Evolutionary conservation across 2,329 filamentous ascomycete species (phyloP).

Genomic region (Aspergillus aculeatus): DNA sequence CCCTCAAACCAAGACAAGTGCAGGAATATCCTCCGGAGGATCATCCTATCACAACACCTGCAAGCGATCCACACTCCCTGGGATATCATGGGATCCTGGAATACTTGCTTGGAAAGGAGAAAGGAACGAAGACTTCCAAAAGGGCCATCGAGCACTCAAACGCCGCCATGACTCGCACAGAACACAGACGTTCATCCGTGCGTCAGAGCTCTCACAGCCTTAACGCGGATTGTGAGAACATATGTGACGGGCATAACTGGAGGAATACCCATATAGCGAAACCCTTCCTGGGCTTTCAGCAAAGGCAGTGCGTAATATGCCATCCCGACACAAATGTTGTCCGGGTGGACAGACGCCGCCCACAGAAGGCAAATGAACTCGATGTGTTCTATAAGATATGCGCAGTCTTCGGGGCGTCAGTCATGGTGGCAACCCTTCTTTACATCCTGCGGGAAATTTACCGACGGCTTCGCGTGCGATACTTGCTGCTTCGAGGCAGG

Average conservation of each 20-base stretch:
- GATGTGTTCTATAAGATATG: constrained; percentile 5
- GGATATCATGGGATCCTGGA: constrained; percentile 5
- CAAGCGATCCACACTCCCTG: not conserved
- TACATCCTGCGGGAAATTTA: constrained; percentile 1
- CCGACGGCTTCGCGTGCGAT: constrained; percentile 2
- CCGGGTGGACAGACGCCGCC: not conserved
- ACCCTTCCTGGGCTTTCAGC: not conserved
- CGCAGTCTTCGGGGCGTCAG: not conserved
- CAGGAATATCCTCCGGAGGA: not conserved
- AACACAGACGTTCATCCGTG: not conserved
- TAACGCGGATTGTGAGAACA: not conserved
- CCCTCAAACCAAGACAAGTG: not conserved
- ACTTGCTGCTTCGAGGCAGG: not conserved
- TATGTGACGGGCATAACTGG: not conserved
- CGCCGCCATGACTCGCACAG: not conserved
- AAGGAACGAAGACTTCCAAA: not conserved
- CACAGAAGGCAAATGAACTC: not conserved
- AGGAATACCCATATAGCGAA: not conserved
- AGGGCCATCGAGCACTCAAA: not conserved
- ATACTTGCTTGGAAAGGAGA: constrained; percentile 2
- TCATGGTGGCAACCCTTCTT: not conserved
- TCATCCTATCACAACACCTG: not conserved
- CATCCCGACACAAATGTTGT: not conserved
- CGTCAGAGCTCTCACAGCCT: not conserved
- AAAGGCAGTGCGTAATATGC: not conserved